Percentiles rank a stretch among this genome's conserved stretches.
These are phyloP conservation scores for Zygnema cylindricum DNA, from an alignment of 139 green algal genomes.

Conservation along the genomic window DNA sequence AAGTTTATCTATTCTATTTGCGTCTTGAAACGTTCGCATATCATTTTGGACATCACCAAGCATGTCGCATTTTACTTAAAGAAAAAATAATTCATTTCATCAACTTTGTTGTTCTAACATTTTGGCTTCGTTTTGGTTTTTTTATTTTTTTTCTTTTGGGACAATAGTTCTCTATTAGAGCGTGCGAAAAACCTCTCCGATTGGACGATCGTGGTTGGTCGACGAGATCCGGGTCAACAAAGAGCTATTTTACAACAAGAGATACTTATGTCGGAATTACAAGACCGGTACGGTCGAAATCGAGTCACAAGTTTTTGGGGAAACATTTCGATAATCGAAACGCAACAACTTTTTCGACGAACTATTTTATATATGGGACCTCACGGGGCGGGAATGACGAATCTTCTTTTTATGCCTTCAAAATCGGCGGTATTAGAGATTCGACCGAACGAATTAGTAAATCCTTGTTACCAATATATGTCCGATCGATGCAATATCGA, in stretches of 20 bases:
- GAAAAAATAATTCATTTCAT: conserved; percentile 79
- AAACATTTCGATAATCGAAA: background rate
- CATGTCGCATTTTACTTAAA: conserved; percentile 81
- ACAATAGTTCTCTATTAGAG: background rate
- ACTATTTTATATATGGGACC: background rate
- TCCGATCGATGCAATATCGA: conserved; percentile 20
- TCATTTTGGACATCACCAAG: conserved; percentile 84
- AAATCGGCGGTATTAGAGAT: background rate
- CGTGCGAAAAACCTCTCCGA: background rate
- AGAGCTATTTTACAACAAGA: background rate
- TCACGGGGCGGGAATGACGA: conserved; percentile 17
- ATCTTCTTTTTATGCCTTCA: conserved; percentile 4
- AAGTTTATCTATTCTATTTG: conserved; percentile 68
- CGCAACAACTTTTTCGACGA: background rate
- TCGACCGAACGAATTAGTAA: background rate
- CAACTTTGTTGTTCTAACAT: too few species aligned
- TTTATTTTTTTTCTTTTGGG: too few species aligned
- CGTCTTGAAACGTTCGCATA: conserved; percentile 67
- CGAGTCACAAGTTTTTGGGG: conserved; percentile 5
- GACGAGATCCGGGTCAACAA: background rate
- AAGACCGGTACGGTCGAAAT: background rate
- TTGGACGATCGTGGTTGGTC: background rate
- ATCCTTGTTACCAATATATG: conserved; percentile 48
- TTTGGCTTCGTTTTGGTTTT: too few species aligned
- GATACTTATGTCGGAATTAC: background rate